Evolutionary conservation across 495 filamentous ascomycete species (phyloP), one percentile per base, ranked within the genome.

Genomic region (Annulohypoxylon bovei): DNA sequence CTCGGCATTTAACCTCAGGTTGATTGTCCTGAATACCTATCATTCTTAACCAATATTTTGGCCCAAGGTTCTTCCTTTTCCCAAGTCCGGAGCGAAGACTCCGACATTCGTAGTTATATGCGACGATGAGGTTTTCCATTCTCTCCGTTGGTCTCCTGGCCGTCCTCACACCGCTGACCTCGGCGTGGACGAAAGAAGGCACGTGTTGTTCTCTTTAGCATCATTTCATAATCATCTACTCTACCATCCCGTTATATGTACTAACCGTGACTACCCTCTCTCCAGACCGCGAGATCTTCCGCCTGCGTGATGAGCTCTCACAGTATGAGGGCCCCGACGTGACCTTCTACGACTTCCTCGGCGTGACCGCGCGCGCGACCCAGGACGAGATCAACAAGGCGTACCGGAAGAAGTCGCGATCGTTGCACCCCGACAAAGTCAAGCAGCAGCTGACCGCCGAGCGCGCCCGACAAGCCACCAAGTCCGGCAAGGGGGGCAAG

Each of bases 331-430:
- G 94, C 27, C 60, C 83, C 53, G 90, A 92, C 64, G 87, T 93
- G 56, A 96, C 93, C 63, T 99, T 98, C 85, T 99, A 99, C 86
- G 92, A 95, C 74, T 95, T 97, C 82, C 81, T 99, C 58, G 94
- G 90, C 71, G 84, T 97, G 50, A 74, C 68, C 27, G 82, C 89
- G 56, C 86, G 84, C 65, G 95, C 95, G 52, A 89, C 83, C 67
- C 90, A 92, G 72, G 94, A 98, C 27, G 93, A 96, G 49, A 91
- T 99, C 80, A 92, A 89, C 87, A 96, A 95, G 77, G 94, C 93
- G 67, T 97, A 95, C 86, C 90, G 91, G 79, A 93, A 95, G 79
- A 93, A 90, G 78, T 92, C 94, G 30, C 81, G 88, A 33, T 81
- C 83, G 49, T 81, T 98, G 32, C 95, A 99, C 79, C 95, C 95